These are phyloP conservation scores for Trypanosoma lewisi DNA, from an alignment of 208 protist genomes.

Conservation along the genomic window DNA sequence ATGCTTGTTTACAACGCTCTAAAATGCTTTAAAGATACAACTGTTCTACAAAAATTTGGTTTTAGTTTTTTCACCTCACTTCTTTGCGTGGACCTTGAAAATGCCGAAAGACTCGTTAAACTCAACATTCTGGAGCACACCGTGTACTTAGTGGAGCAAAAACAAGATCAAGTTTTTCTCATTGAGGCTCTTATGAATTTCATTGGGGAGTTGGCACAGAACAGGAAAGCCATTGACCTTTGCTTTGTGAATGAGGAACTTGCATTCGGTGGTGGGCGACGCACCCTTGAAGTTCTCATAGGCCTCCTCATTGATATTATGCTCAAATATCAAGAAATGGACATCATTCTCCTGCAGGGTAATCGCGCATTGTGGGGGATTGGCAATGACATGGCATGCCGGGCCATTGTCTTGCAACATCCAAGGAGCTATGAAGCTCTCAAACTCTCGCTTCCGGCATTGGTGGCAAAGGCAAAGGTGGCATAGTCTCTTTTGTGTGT, in stretches of 20 bases:
- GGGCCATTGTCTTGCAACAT: constrained; percentile 71
- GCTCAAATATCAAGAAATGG: constrained; percentile 65
- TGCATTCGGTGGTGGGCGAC: constrained; percentile 25
- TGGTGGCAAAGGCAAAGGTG: constrained; percentile 35
- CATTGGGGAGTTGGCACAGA: constrained; percentile 61
- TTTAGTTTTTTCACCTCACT: constrained; percentile 69
- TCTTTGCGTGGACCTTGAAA: constrained; percentile 34
- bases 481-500: constrained; percentile 1
- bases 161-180: constrained; percentile 71
- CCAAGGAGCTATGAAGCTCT: constrained; percentile 62
- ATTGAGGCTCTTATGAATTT: constrained; percentile 79
- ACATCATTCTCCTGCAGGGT: constrained; percentile 67
- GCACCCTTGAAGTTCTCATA: constrained; percentile 44
- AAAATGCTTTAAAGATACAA: constrained; percentile 46
- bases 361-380: constrained; percentile 83
- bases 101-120: constrained; percentile 51
- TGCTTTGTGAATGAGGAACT: constrained; percentile 10
- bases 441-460: constrained; percentile 52
- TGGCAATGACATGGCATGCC: constrained; percentile 62
- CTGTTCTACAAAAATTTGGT: constrained; percentile 86
- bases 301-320: constrained; percentile 78
- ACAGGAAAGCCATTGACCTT: constrained; percentile 45
- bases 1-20: constrained; percentile 50
- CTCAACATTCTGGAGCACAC: constrained; percentile 59
- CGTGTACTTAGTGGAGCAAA: constrained; percentile 45